Percentiles rank a stretch among this genome's conserved stretches.
phyloP scores from a whole-genome alignment of 352 stramenopile genomes.

The Phytophthora sp. region DNA sequence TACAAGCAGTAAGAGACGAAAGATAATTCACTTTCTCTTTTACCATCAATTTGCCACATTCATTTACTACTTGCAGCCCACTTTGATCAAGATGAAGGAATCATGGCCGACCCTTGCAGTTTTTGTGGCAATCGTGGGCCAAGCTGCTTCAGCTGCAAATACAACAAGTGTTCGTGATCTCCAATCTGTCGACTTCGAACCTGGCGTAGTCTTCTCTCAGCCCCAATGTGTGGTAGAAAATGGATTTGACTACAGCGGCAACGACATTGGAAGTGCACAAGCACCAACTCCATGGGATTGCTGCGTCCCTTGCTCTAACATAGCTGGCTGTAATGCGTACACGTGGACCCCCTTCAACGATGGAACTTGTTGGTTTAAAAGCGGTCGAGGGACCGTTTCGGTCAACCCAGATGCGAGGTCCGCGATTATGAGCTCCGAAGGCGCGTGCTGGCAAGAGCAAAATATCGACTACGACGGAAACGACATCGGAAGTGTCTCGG shows the following conservation, averaged over 20 bases:
- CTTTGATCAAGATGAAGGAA: conserved; percentile 9
- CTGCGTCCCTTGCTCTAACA: conserved; percentile 20
- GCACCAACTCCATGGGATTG: conserved; percentile 16
- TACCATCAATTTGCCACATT: too few species aligned
- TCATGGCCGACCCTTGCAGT: neutral
- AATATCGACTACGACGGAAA: conserved; percentile 22
- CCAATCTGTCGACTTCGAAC: conserved; percentile 16
- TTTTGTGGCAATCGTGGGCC: too few species aligned
- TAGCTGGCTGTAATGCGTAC: conserved; percentile 36
- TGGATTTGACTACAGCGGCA: conserved; percentile 36
- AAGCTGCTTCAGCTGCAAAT: neutral
- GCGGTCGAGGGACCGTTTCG: conserved; percentile 25
- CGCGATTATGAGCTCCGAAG: neutral
- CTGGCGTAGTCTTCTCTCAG: conserved; percentile 17
- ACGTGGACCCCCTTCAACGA: conserved; percentile 50
- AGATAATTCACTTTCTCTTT: too few species aligned
- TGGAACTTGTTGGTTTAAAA: conserved; percentile 73
- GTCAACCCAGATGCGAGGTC: conserved; percentile 13
- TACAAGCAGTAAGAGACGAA: too few species aligned
- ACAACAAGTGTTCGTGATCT: neutral
- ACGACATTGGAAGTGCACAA: conserved; percentile 24
- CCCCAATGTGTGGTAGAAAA: conserved; percentile 24
- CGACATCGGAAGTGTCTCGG: conserved; percentile 11
- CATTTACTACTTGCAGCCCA: too few species aligned
- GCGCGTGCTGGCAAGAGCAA: conserved; percentile 12